Base-by-base conservation (phyloP, 768 basidiomycete genomes). In the Pleurotus cornucopiae region DNA sequence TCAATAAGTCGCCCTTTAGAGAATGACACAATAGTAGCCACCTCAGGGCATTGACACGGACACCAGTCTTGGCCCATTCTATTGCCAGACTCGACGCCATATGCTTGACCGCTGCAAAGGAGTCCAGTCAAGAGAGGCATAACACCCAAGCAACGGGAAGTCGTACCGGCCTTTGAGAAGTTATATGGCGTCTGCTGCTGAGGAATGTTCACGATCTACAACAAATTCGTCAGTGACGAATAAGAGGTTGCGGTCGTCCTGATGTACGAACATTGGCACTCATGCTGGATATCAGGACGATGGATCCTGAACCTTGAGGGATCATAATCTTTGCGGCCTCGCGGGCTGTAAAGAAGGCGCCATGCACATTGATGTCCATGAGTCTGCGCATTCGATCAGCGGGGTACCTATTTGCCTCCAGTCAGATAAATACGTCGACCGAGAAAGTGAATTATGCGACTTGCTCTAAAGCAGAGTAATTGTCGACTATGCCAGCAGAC, bases 171-270 rank as follows among this genome's bases (percentile, higher is more conserved):
- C 76, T 95, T 98, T 16, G 94, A 95, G 6, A 91, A 90, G 70
- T 98, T 98, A 70, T 98, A 98, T 0, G 95, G 94, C 3, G 91
- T 90, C 78, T 98, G 96, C 41, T 82, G 83, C 82, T 93, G 94
- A 43, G 95, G 94, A 54, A 91, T 81, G 69, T 95, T 95, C 67
- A 95, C 79, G 59, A 95, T 84, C 89, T 94, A 64, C 16, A 34
- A 12, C 41, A 58, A 5, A 46, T 45, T 6, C 49, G 30, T 56
- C 16, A 59, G 48, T 3, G 4, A 67, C 53, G 11, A 4, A 25
- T 20, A 0, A 0, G 13, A 14, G 7, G 57, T 12, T 54, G 34
- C 26, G 18, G 43, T 37, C 25, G 7, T 11, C 7, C 7, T 34
- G 9, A 20, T 26, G 16, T 49, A 71, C 84, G 66, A 64, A 94